A percentile compares a stretch with the other conserved stretches of the same genome.
phyloP scores from a whole-genome alignment of 805 yeast genomes.

The Candida montana region DNA sequence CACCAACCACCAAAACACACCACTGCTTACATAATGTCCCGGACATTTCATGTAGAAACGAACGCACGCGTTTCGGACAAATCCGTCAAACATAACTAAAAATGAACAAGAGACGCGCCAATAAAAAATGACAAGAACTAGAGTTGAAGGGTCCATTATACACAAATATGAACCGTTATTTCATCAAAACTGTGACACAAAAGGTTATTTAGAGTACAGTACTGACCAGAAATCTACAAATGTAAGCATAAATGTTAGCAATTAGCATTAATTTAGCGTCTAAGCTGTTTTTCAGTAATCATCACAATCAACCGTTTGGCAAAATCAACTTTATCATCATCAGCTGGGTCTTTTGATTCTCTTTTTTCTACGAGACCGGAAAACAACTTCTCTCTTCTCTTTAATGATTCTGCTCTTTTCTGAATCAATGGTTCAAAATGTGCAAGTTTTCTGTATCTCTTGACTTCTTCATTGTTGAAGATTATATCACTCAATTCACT shows the following conservation, averaged over 20 bases:
- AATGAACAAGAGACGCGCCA: too few relatives aligned
- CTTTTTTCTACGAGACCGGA: too few relatives aligned
- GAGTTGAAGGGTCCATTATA: too few relatives aligned
- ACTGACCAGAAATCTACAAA: too few relatives aligned
- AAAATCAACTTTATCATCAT: slow-evolving; percentile 8
- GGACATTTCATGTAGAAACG: not conserved
- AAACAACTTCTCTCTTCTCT: slow-evolving; percentile 9
- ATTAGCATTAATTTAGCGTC: not conserved
- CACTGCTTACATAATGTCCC: not conserved
- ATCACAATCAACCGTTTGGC: slow-evolving; percentile 9
- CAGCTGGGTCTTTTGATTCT: too few relatives aligned
- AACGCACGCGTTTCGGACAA: not conserved
- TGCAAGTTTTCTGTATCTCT: slow-evolving; percentile 6
- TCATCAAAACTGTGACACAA: too few relatives aligned
- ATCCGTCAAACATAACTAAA: too few relatives aligned
- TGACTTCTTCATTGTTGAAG: slow-evolving; percentile 6
- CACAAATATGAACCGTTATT: too few relatives aligned
- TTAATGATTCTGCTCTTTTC: slow-evolving; percentile 11
- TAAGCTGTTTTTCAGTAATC: slow-evolving; percentile 8
- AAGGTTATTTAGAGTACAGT: too few relatives aligned
- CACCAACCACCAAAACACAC: too few relatives aligned
- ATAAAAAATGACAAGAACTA: too few relatives aligned
- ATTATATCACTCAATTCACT: slow-evolving; percentile 1
- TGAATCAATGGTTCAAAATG: slow-evolving; percentile 5
- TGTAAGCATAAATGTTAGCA: too few relatives aligned